These are phyloP conservation scores for Miamiensis avidus DNA, from an alignment of 169 alveolate genomes.

Conservation along the genomic window DNA sequence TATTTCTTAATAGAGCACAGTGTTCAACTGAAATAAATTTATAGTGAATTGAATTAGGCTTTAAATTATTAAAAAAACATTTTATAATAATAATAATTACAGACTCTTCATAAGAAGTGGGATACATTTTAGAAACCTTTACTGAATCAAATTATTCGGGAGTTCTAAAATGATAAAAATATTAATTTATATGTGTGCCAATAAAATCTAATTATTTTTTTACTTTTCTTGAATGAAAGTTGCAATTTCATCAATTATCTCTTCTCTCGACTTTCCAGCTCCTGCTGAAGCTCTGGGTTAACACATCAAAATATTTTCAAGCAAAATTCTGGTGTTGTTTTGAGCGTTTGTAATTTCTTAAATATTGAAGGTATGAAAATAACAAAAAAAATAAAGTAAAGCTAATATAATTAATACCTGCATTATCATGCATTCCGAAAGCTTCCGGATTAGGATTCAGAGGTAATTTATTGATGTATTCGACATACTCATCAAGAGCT, in stretches of 20 bases:
- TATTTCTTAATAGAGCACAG: slow-evolving; percentile 89
- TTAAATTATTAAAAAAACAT: no score
- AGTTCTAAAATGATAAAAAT: slow-evolving; percentile 29
- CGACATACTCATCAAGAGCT: slow-evolving; percentile 84
- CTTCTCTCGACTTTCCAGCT: slow-evolving; percentile 86
- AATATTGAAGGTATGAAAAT: no score
- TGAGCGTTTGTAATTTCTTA: slow-evolving; percentile 88
- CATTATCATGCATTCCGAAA: slow-evolving; percentile 95
- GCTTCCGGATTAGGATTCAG: slow-evolving; percentile 93
- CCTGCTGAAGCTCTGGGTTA: slow-evolving; percentile 82
- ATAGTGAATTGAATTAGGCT: no score
- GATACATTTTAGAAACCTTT: slow-evolving; percentile 83
- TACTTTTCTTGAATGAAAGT: slow-evolving; percentile 17
- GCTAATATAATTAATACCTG: slow-evolving; percentile 20
- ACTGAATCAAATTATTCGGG: slow-evolving; percentile 86
- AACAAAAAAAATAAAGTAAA: no score
- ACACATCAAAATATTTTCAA: slow-evolving; percentile 77
- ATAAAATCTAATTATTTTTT: no score
- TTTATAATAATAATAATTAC: neutral
- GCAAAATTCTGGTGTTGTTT: slow-evolving; percentile 83
- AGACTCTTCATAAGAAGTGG: slow-evolving; percentile 87
- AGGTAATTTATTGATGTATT: slow-evolving; percentile 86
- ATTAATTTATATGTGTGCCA: no score
- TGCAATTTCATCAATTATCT: slow-evolving; percentile 81
- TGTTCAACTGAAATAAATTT: slow-evolving; percentile 63